Evolutionary conservation across 2,329 filamentous ascomycete species (phyloP), one percentile per base, ranked within the genome.

Genomic region (Didymella pinodella): DNA sequence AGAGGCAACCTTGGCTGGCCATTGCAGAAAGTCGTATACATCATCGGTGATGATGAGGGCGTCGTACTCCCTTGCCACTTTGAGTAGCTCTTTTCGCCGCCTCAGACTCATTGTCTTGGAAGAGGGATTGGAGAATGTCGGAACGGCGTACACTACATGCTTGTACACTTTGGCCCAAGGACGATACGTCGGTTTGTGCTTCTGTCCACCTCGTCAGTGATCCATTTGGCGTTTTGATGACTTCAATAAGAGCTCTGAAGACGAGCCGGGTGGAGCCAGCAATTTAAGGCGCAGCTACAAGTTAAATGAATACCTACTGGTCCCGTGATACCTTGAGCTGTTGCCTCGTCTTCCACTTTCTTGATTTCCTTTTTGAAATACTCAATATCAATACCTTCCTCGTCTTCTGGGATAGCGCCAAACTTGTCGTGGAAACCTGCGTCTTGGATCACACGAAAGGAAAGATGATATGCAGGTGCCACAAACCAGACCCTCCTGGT

Each of bases 11-110:
- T 71, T 74, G 7, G 80, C 68, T 2, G 86, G 84, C 92, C 93
- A 97, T 73, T 93, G 90, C 5, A 98, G 82, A 65, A 94, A 90
- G 75, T 98, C 94, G 74, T 99, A 99, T 10, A 98, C 93, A 75
- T 99, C 95, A 78, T 98, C 94, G 48, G 86, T 86, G 28, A 97
- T 83, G 54, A 97, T 78, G n/a, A 98, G 83, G 7, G 91, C 92
- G 74, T 98, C 88, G 74, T 90, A 87, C 58, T 88, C 82, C 56
- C 94, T 85, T 0, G 94, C 94, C 7, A 97, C 78, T n/a, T 81
- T 80, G 25, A 98, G 87, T 4, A 98, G 83, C 11, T 81, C 81
- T 63, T 88, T 79, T 3, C 95, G 85, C 28, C 90, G 85, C 18
- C 78, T 74, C 3, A 92, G 76, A 14, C 88, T 87, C 88, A 96